Conservation (phyloP, 1,139 yeast species). For the Kodamaea fungicola region DNA sequence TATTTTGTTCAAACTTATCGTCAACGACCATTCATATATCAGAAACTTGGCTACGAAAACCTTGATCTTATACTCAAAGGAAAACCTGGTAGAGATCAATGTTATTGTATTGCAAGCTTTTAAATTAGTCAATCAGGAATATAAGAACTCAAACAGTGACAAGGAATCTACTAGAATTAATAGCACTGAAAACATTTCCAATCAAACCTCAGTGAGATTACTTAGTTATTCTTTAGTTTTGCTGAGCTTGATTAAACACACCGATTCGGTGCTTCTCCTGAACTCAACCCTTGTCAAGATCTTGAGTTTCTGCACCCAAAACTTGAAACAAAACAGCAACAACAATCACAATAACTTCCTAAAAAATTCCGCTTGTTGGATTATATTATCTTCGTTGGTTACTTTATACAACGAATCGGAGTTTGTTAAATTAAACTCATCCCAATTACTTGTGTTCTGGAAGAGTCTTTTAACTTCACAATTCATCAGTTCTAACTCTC, state of each 20-base stretch:
- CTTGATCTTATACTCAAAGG: slow-evolving; percentile 28
- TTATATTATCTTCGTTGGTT: slow-evolving; percentile 71
- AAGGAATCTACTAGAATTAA: slow-evolving; percentile 12
- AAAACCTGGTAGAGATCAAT: slow-evolving; percentile 36
- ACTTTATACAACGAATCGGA: slow-evolving; percentile 40
- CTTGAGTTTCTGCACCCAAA: slow-evolving; percentile 48
- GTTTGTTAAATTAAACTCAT: slow-evolving; percentile 65
- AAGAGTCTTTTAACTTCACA: slow-evolving; percentile 68
- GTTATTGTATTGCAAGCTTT: slow-evolving; percentile 33
- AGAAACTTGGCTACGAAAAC: slow-evolving; percentile 36
- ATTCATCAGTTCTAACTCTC: slow-evolving; percentile 25
- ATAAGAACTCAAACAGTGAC: slow-evolving; percentile 19
- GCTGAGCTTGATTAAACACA: slow-evolving; percentile 37
- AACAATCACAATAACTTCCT: slow-evolving; percentile 17
- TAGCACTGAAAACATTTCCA: slow-evolving; percentile 21
- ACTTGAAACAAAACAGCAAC: slow-evolving; percentile 35
- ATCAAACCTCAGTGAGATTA: slow-evolving; percentile 21
- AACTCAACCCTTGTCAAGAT: slow-evolving; percentile 41
- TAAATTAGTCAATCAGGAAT: slow-evolving; percentile 32
- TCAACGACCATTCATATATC: slow-evolving; percentile 33
- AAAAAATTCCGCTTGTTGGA: slow-evolving; percentile 54
- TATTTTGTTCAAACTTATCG: slow-evolving; percentile 29
- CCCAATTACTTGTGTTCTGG: slow-evolving; percentile 79
- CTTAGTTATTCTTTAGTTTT: slow-evolving; percentile 36
- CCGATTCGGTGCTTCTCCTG: slow-evolving; percentile 36